Percentiles rank a stretch among this genome's conserved stretches.
phyloP scores from a whole-genome alignment of 1,284 basidiomycete genomes.

The Ceraceosorus bombacis region DNA sequence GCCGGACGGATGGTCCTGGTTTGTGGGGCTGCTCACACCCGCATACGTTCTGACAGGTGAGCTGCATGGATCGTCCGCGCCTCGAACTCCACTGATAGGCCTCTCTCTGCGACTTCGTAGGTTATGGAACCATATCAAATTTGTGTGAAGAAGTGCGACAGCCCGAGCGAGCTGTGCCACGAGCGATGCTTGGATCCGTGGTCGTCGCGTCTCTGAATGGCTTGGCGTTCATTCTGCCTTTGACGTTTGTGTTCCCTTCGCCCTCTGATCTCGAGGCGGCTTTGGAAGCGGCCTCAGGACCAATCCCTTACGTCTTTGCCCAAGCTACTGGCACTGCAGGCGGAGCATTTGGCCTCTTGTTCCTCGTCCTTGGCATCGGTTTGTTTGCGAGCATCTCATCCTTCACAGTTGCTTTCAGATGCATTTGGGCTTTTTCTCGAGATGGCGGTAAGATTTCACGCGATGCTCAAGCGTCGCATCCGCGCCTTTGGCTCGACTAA shows the following conservation, averaged over 20 bases:
- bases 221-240: conserved; percentile 51
- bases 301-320: conserved; percentile 52
- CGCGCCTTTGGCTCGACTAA: too few relatives aligned
- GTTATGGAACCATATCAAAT: conserved; percentile 48
- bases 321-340: conserved; percentile 50
- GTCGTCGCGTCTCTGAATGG: conserved; percentile 52
- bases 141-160: conserved; percentile 50
- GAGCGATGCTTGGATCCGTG: conserved; percentile 47
- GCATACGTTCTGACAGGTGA: conserved; percentile 42
- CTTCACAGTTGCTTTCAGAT: conserved; percentile 51
- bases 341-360: conserved; percentile 51
- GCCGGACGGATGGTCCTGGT: conserved; percentile 47
- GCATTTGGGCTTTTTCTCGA: conserved; percentile 52
- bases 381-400: conserved; percentile 52
- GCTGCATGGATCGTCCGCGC: conserved; percentile 32
- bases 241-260: conserved; percentile 50
- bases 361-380: conserved; percentile 53
- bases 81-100: conserved; percentile 34
- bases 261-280: conserved; percentile 48
- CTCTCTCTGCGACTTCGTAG: conserved; percentile 48
- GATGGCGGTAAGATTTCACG: conserved; percentile 44
- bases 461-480: too few relatives aligned
- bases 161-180: conserved; percentile 35
- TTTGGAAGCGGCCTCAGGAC: conserved; percentile 49
- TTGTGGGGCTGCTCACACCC: conserved; percentile 49